Percentiles rank a stretch among this genome's conserved stretches.
Evolutionary conservation across 495 filamentous ascomycete species (phyloP).

Genomic region (Penicillium malachiteum): DNA sequence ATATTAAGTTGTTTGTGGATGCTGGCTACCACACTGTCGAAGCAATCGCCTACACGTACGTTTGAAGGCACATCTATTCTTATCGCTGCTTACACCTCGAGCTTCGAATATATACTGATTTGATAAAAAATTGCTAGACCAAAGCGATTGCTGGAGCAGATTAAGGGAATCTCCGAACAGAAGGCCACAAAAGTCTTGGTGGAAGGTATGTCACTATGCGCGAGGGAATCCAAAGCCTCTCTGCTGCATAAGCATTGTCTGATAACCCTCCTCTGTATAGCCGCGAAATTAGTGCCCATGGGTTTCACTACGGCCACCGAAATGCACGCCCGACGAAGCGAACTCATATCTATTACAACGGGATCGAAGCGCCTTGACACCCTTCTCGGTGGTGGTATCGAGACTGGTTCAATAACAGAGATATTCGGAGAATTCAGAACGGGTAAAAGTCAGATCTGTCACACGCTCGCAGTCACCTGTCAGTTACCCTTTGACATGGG

Average conservation of each 20-base stretch:
- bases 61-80: conserved; percentile 1
- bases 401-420: conserved; percentile 98
- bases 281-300: conserved; percentile 95
- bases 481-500: conserved; percentile 99
- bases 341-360: conserved; percentile 96
- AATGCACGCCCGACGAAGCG: conserved; percentile 95
- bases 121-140: conserved; percentile 48
- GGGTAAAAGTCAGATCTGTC: conserved; percentile 97
- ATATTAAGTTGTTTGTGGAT: conserved; percentile 89
- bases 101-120: neutral
- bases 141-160: conserved; percentile 78
- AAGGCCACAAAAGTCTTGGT: conserved; percentile 92
- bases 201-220: conserved; percentile 61
- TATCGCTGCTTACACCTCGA: neutral
- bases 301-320: conserved; percentile 99
- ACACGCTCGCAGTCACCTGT: conserved; percentile 97
- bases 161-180: conserved; percentile 96
- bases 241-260: neutral
- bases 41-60: conserved; percentile 85
- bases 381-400: conserved; percentile 87
- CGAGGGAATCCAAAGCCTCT: neutral
- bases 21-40: conserved; percentile 95
- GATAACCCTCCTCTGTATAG: conserved; percentile 39
- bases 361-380: conserved; percentile 97
- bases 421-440: conserved; percentile 98